Conservation (phyloP, 176 grass and related monocot species). For the Guadua angustifolia region DNA sequence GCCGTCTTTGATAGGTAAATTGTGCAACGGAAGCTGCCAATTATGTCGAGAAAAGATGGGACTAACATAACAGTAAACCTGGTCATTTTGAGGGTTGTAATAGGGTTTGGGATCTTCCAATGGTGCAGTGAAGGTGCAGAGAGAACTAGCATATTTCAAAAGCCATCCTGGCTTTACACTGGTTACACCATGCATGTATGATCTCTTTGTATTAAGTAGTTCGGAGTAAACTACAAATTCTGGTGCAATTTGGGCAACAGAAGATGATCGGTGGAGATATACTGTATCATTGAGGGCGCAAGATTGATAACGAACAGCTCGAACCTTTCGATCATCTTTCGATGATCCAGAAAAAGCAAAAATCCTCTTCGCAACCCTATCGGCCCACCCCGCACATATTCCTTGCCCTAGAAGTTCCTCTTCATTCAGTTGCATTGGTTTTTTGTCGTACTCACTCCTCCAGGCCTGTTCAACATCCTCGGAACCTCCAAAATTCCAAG, state of each 20-base stretch:
- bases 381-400: slow-evolving; percentile 91
- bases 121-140: slow-evolving; percentile 88
- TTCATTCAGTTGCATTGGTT: slow-evolving; percentile 63
- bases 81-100: slow-evolving; percentile 64
- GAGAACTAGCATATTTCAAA: slow-evolving; percentile 83
- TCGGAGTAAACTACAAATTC: slow-evolving; percentile 94
- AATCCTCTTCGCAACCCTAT: slow-evolving; percentile 84
- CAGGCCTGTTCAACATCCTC: slow-evolving; percentile 79
- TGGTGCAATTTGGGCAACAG: slow-evolving; percentile 73
- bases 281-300: slow-evolving; percentile 67
- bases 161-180: slow-evolving; percentile 83
- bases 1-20: slow-evolving; percentile 63
- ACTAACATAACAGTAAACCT: slow-evolving; percentile 83
- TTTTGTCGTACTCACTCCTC: slow-evolving; percentile 61
- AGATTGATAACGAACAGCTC: slow-evolving; percentile 70
- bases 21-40: slow-evolving; percentile 77
- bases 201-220: slow-evolving; percentile 85
- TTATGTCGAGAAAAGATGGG: slow-evolving; percentile 77
- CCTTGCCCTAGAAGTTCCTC: slow-evolving; percentile 81
- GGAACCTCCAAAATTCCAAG: slow-evolving; percentile 68
- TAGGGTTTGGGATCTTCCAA: slow-evolving; percentile 82
- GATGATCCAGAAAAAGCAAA: slow-evolving; percentile 47
- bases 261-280: slow-evolving; percentile 79
- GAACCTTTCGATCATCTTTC: slow-evolving; percentile 63
- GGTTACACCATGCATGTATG: slow-evolving; percentile 93